These are phyloP conservation scores for Maudiozyma turicensis DNA, from an alignment of 805 yeast genomes.

Conservation along the genomic window DNA sequence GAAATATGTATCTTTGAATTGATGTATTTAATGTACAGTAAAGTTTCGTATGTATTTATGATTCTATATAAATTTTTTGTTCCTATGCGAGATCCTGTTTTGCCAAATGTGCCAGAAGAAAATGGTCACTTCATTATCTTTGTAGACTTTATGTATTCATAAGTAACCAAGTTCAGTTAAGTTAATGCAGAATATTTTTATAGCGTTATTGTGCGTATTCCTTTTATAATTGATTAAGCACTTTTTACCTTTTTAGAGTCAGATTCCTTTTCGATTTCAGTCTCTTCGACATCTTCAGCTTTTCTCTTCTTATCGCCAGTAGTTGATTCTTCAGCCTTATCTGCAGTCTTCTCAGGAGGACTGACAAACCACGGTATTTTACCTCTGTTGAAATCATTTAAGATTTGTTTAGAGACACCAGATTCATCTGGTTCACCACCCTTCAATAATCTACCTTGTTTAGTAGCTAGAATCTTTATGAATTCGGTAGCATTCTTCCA, in stretches of 20 bases:
- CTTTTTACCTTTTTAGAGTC: slow-evolving; percentile 24
- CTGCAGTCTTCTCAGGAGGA: slow-evolving; percentile 67
- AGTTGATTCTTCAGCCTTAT: slow-evolving; percentile 21
- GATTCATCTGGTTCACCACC: slow-evolving; percentile 98
- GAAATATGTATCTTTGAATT: too few relatives aligned
- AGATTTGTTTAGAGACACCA: slow-evolving; percentile 81
- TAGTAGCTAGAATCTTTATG: slow-evolving; percentile 82
- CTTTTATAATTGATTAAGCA: slow-evolving; percentile 9
- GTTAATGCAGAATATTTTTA: too few relatives aligned
- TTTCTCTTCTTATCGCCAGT: slow-evolving; percentile 19
- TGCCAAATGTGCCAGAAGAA: too few relatives aligned
- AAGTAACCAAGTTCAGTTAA: too few relatives aligned
- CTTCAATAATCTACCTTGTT: slow-evolving; percentile 83
- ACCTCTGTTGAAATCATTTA: slow-evolving; percentile 94
- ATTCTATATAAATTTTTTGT: too few relatives aligned
- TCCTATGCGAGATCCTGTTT: too few relatives aligned
- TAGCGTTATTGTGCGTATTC: background rate
- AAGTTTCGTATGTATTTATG: too few relatives aligned
- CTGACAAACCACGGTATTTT: slow-evolving; percentile 96
- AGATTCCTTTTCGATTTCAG: slow-evolving; percentile 9
- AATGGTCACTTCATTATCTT: too few relatives aligned
- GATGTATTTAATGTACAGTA: too few relatives aligned
- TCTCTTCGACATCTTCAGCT: slow-evolving; percentile 3
- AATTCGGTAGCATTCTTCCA: slow-evolving; percentile 77
- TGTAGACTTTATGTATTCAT: too few relatives aligned